Evolutionary conservation across 106 monocot genomes (phyloP).

Genomic region (Alisma plantagoaquatica): DNA sequence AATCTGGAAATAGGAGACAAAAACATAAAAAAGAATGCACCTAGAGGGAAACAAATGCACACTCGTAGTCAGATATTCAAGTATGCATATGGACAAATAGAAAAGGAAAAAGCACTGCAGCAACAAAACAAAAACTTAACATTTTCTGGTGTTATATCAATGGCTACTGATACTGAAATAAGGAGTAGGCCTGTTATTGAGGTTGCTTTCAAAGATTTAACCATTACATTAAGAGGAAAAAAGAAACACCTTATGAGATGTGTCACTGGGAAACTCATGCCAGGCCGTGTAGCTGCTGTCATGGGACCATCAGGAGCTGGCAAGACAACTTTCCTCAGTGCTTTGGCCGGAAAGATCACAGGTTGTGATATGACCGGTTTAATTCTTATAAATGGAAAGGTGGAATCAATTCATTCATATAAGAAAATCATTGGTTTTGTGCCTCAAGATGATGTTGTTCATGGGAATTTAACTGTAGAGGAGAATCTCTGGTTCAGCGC

Average conservation of each 20-base stretch:
- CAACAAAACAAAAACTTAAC: constrained; percentile 66
- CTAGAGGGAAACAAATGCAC: constrained; percentile 61
- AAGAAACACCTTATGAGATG: constrained; percentile 67
- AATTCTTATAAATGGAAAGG: constrained; percentile 82
- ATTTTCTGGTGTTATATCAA: constrained; percentile 69
- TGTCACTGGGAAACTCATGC: constrained; percentile 82
- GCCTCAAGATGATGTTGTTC: constrained; percentile 98
- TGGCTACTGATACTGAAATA: constrained; percentile 53
- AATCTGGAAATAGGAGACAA: constrained; percentile 72
- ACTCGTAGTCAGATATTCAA: constrained; percentile 86
- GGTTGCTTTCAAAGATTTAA: constrained; percentile 85
- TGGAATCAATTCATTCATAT: constrained; percentile 69
- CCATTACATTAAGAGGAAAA: constrained; percentile 57
- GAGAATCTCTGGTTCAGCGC: constrained; percentile 99
- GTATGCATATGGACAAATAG: constrained; percentile 96
- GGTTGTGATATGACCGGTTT: constrained; percentile 72
- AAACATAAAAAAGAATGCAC: constrained; percentile 36
- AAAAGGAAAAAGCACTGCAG: constrained; percentile 75
- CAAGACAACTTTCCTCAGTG: constrained; percentile 89
- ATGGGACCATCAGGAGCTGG: constrained; percentile 99
- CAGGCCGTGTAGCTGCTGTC: constrained; percentile 75
- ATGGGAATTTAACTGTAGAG: constrained; percentile 95
- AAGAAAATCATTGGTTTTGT: constrained; percentile 98
- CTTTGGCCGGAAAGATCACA: constrained; percentile 74
- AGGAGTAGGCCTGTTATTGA: constrained; percentile 58